Conservation (phyloP, 768 basidiomycete genomes). For the Megacollybia marginata region DNA sequence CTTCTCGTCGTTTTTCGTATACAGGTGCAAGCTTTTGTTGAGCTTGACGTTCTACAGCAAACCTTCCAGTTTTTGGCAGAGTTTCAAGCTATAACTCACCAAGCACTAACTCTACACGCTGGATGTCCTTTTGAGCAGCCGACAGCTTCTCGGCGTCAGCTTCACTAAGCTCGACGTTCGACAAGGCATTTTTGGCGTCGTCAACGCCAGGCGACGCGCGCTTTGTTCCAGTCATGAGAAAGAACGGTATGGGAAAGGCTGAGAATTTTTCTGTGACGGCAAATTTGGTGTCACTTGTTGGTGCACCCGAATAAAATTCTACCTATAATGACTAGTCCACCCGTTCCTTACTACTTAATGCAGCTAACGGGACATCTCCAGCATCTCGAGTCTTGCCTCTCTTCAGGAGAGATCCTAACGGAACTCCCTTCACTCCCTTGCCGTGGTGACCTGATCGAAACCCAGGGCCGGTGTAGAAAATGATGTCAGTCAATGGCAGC, state of each 20-base stretch:
- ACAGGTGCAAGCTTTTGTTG: conserved; percentile 50
- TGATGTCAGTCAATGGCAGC: conserved; percentile 73
- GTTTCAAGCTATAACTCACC: conserved; percentile 38
- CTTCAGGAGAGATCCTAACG: conserved; percentile 18
- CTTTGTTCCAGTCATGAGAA: conserved; percentile 43
- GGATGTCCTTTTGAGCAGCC: conserved; percentile 58
- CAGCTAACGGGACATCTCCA: background rate
- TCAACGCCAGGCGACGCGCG: conserved; percentile 77
- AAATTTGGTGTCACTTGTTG: background rate
- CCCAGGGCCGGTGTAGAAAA: conserved; percentile 87
- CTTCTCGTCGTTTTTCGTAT: conserved; percentile 64
- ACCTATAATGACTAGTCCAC: background rate
- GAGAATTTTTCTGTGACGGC: conserved; percentile 8
- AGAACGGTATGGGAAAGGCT: conserved; percentile 10
- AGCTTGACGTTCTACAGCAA: conserved; percentile 52
- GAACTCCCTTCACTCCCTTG: conserved; percentile 39
- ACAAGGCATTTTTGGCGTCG: conserved; percentile 61
- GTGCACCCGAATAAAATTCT: too few species aligned
- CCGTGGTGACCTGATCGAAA: conserved; percentile 73
- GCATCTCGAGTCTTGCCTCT: conserved; percentile 11
- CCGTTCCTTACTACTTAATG: background rate
- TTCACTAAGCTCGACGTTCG: conserved; percentile 60
- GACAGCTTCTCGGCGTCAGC: conserved; percentile 67
- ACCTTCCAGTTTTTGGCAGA: conserved; percentile 5
- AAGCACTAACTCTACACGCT: conserved; percentile 62